These are phyloP conservation scores for Russula emetica DNA, from an alignment of 768 basidiomycete genomes.

Conservation along the genomic window DNA sequence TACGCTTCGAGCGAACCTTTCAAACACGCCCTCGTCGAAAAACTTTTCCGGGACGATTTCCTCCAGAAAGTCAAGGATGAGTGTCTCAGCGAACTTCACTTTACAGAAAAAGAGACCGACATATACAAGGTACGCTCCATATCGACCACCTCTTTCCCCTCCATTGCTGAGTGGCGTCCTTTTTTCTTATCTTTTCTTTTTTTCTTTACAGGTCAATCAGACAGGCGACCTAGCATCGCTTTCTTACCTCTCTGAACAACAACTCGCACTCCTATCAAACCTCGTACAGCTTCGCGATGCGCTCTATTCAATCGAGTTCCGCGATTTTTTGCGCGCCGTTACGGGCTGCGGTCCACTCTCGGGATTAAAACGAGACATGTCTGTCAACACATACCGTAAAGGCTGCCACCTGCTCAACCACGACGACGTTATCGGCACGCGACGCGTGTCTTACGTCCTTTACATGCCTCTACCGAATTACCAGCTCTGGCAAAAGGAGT, in stretches of 20 bases:
- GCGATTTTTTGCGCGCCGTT: conserved; percentile 74
- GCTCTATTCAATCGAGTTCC: conserved; percentile 82
- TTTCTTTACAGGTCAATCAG: conserved; percentile 72
- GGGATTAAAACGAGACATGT: conserved; percentile 91
- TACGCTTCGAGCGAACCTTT: conserved; percentile 67
- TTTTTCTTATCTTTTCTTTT: background rate
- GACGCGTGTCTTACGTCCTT: conserved; percentile 92
- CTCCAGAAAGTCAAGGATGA: conserved; percentile 80
- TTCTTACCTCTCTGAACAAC: conserved; percentile 72
- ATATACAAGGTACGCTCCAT: conserved; percentile 77
- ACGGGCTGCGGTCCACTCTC: conserved; percentile 92
- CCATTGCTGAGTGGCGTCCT: background rate
- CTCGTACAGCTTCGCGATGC: conserved; percentile 83
- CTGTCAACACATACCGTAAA: conserved; percentile 84
- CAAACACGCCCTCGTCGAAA: conserved; percentile 76
- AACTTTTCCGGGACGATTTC: conserved; percentile 80
- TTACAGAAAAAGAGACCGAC: conserved; percentile 94
- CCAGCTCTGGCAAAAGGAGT: conserved; percentile 78
- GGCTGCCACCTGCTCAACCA: conserved; percentile 95
- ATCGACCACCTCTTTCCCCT: background rate
- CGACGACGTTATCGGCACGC: conserved; percentile 95
- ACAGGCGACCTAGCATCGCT: conserved; percentile 95
- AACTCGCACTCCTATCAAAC: conserved; percentile 74
- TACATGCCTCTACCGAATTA: conserved; percentile 83
- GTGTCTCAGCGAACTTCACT: conserved; percentile 70